phyloP scores from a whole-genome alignment of 345 rosid species.

The Murraya paniculata region DNA sequence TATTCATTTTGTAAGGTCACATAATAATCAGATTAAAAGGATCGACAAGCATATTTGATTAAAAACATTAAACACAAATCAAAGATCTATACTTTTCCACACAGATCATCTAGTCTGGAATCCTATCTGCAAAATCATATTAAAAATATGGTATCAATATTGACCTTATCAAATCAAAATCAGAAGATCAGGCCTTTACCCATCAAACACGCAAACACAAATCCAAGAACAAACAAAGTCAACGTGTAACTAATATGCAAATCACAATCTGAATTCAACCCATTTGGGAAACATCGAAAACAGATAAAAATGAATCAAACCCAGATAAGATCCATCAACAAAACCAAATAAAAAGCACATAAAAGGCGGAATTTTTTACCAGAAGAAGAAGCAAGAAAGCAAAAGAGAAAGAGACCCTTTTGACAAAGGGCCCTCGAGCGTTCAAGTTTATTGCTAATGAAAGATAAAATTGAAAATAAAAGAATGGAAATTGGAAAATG shows the following conservation, averaged over 20 bases:
- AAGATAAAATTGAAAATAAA: neutral
- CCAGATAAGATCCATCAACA: neutral
- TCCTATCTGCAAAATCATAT: neutral
- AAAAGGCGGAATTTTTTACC: constrained; percentile 5
- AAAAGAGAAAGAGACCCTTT: constrained; percentile 16
- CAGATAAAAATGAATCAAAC: constrained; percentile 1
- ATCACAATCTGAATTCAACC: neutral
- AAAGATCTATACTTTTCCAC: neutral
- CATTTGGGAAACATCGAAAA: neutral
- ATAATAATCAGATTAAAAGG: neutral
- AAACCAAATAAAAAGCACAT: neutral
- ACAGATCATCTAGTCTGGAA: constrained; percentile 3
- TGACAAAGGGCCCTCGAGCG: constrained; percentile 19
- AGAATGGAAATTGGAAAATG: neutral
- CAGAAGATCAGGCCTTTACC: neutral
- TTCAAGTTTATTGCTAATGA: constrained; percentile 3
- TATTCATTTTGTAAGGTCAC: neutral
- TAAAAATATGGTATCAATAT: neutral
- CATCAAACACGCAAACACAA: neutral
- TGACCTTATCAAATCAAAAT: neutral
- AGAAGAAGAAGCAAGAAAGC: neutral
- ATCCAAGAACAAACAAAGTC: constrained; percentile 1
- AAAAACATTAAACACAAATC: neutral
- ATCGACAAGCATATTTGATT: neutral
- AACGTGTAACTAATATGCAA: neutral